Evolutionary conservation across 805 yeast species (phyloP).

Genomic region (Danielia reshetovae): DNA sequence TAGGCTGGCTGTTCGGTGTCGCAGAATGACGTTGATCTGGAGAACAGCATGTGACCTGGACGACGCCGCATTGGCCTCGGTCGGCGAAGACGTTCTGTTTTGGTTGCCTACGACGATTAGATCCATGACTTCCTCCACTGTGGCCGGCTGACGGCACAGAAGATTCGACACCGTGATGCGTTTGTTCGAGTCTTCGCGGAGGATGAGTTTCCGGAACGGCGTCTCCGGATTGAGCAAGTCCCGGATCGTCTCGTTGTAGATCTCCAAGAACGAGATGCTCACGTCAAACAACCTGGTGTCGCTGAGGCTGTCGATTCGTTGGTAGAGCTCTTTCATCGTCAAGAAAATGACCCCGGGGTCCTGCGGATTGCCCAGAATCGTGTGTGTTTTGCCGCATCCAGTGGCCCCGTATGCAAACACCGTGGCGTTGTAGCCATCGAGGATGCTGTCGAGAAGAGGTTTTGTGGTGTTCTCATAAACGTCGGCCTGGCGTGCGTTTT

Average conservation of each 20-base stretch:
- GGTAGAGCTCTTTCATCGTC: conserved; percentile 73
- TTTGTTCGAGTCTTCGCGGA: conserved; percentile 69
- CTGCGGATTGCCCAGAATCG: conserved; percentile 71
- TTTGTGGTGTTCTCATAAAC: conserved; percentile 64
- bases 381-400: conserved; percentile 96
- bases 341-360: conserved; percentile 77
- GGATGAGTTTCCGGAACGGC: conserved; percentile 42
- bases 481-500: conserved; percentile 56
- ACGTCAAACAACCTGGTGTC: conserved; percentile 59
- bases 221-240: conserved; percentile 67
- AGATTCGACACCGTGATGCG: conserved; percentile 70
- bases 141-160: conserved; percentile 54
- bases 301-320: conserved; percentile 49
- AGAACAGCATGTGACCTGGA: conserved; percentile 93
- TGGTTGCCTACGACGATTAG: conserved; percentile 66
- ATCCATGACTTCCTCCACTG: conserved; percentile 75
- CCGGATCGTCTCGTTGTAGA: conserved; percentile 84
- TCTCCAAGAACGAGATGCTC: conserved; percentile 73
- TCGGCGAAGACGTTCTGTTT: conserved; percentile 79
- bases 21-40: conserved; percentile 69
- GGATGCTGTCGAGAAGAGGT: conserved; percentile 67
- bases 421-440: conserved; percentile 87
- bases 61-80: conserved; percentile 86
- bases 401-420: conserved; percentile 97
- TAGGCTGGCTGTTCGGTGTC: conserved; percentile 56